A percentile compares a stretch with the other conserved stretches of the same genome.
Conservation (phyloP, 345 rosid genomes). For the Isatis tinctoria region DNA sequence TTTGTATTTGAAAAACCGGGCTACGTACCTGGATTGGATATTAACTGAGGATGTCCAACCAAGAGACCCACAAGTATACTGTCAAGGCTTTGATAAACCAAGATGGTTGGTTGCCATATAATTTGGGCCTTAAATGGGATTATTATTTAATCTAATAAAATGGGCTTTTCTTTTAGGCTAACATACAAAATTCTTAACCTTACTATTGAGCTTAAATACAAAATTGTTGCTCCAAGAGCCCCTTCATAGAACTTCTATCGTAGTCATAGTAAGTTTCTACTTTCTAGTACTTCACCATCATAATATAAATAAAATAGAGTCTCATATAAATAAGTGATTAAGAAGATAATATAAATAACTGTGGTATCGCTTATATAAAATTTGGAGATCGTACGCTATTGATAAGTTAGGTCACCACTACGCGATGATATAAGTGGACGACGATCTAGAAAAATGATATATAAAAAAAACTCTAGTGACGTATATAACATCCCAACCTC, state of each 20-base stretch:
- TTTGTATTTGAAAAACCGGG: no score
- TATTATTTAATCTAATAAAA: no score
- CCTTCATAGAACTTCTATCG: not conserved
- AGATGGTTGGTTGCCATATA: not conserved
- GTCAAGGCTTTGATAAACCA: not conserved
- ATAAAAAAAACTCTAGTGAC: not conserved
- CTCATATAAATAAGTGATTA: not conserved
- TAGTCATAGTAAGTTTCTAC: not conserved
- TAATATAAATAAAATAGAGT: not conserved
- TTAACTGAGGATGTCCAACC: no score
- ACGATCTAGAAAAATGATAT: conserved; percentile 6
- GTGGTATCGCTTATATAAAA: not conserved
- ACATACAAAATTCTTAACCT: no score
- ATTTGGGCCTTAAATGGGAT: no score
- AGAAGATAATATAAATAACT: conserved; percentile 14
- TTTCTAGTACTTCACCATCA: not conserved
- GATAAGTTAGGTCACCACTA: conserved; percentile 37
- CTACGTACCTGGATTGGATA: no score
- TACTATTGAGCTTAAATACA: not conserved
- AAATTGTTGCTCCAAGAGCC: not conserved
- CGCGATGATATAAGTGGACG: conserved; percentile 24
- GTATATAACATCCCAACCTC: conserved; percentile 4
- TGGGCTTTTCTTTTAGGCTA: not conserved
- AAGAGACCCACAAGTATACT: no score
- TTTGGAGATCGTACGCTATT: conserved; percentile 11